Conservation (phyloP, 2,329 filamentous ascomycete genomes). For the Arthrobotrys entomopaga region DNA sequence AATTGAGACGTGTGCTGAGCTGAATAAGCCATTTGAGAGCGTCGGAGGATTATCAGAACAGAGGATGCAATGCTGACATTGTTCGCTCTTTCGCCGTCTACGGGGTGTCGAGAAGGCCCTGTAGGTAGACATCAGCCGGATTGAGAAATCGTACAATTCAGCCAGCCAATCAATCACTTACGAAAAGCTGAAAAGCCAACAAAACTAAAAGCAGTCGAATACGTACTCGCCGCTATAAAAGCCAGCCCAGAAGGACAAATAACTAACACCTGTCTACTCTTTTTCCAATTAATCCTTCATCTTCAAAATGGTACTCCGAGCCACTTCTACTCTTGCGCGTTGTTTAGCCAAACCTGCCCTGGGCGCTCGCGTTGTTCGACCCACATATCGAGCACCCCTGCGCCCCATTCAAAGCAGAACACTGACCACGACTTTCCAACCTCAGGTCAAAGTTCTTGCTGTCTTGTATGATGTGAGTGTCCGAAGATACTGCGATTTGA, state of each 20-base stretch:
- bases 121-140: slow-evolving; percentile 52
- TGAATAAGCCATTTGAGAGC: neutral
- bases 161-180: slow-evolving; percentile 22
- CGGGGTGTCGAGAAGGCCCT: slow-evolving; percentile 20
- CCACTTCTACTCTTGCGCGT: slow-evolving; percentile 41
- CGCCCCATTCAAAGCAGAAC: slow-evolving; percentile 44
- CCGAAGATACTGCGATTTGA: neutral
- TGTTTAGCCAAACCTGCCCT: slow-evolving; percentile 49
- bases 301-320: slow-evolving; percentile 50
- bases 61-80: slow-evolving; percentile 26
- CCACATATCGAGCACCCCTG: slow-evolving; percentile 36
- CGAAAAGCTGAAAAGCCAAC: neutral
- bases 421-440: slow-evolving; percentile 59
- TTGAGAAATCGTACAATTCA: slow-evolving; percentile 30
- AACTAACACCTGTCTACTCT: slow-evolving; percentile 28
- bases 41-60: slow-evolving; percentile 7
- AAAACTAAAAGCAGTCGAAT: neutral
- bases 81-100: slow-evolving; percentile 40
- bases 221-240: neutral
- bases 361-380: slow-evolving; percentile 37
- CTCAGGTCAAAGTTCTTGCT: slow-evolving; percentile 60
- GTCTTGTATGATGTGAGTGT: slow-evolving; percentile 59
- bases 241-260: neutral
- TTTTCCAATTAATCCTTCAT: slow-evolving; percentile 18
- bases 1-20: slow-evolving; percentile 1